Evolutionary conservation across 2,329 filamentous ascomycete species (phyloP).

Genomic region (Hypoxylon sp.): DNA sequence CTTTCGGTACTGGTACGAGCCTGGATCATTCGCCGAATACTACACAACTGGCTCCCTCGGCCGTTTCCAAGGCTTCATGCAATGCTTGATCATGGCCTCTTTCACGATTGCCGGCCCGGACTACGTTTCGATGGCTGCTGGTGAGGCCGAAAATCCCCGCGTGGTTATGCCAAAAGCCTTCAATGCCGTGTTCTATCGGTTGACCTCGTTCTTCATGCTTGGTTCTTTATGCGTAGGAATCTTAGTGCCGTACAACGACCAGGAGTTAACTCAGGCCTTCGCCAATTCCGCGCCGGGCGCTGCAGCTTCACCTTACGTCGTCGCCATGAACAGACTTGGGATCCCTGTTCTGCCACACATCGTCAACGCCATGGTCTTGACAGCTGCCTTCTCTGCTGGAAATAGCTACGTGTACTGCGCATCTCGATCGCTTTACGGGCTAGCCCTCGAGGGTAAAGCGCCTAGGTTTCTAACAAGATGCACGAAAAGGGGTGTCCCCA

Average conservation of each 20-base stretch:
- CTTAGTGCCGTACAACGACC: slow-evolving; percentile 76
- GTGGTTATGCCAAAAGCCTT: slow-evolving; percentile 78
- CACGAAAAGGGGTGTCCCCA: slow-evolving; percentile 75
- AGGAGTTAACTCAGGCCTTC: slow-evolving; percentile 71
- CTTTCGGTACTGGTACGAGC: slow-evolving; percentile 75
- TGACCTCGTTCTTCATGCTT: slow-evolving; percentile 81
- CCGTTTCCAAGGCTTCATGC: slow-evolving; percentile 80
- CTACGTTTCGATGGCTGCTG: slow-evolving; percentile 72
- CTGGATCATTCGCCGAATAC: slow-evolving; percentile 77
- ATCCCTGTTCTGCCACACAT: slow-evolving; percentile 76
- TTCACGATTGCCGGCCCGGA: slow-evolving; percentile 74
- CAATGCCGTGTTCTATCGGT: slow-evolving; percentile 82
- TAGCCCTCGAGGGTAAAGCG: slow-evolving; percentile 77
- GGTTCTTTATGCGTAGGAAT: slow-evolving; percentile 80
- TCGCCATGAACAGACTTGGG: slow-evolving; percentile 75
- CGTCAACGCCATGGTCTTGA: slow-evolving; percentile 79
- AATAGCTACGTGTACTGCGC: slow-evolving; percentile 78
- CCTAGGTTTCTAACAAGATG: slow-evolving; percentile 70
- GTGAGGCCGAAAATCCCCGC: slow-evolving; percentile 78
- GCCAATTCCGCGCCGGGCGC: slow-evolving; percentile 70
- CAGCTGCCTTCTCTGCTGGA: slow-evolving; percentile 74
- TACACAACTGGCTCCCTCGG: slow-evolving; percentile 75
- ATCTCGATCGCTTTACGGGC: slow-evolving; percentile 74
- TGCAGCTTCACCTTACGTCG: slow-evolving; percentile 75
- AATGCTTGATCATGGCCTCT: slow-evolving; percentile 78